Evolutionary conservation across 2,329 filamentous ascomycete species (phyloP).

Genomic region (Mariannaea sp.): DNA sequence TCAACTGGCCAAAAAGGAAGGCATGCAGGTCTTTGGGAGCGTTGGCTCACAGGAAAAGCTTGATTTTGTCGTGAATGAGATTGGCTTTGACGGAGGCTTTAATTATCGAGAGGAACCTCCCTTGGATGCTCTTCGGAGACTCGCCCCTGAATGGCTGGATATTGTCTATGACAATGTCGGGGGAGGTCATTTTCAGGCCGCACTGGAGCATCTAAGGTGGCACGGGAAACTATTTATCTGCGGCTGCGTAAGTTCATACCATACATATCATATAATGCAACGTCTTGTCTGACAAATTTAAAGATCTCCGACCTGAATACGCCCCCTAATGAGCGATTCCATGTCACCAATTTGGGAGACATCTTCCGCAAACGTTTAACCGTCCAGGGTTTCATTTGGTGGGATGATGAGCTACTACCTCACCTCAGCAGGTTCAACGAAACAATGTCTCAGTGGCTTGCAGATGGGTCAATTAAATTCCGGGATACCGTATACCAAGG

Average conservation of each 20-base stretch:
- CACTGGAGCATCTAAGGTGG: slow-evolving; percentile 5
- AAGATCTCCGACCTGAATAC: slow-evolving; percentile 1
- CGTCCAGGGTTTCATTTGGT: slow-evolving; percentile 6
- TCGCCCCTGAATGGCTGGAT: slow-evolving; percentile 75
- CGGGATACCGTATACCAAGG: slow-evolving; percentile 3
- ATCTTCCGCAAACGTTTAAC: slow-evolving; percentile 1
- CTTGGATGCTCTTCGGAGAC: slow-evolving; percentile 65
- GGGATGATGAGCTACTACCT: neutral
- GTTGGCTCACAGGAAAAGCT: slow-evolving; percentile 78
- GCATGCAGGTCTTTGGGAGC: slow-evolving; percentile 73
- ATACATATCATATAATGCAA: neutral
- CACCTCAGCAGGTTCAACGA: neutral
- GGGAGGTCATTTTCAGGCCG: slow-evolving; percentile 42
- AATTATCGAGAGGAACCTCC: slow-evolving; percentile 83
- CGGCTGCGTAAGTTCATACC: neutral
- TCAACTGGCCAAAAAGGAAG: slow-evolving; percentile 78
- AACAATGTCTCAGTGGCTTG: slow-evolving; percentile 1
- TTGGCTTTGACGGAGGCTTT: slow-evolving; percentile 63
- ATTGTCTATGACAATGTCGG: slow-evolving; percentile 59
- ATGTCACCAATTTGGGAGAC: neutral
- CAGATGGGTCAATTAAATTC: neutral
- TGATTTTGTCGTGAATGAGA: slow-evolving; percentile 57
- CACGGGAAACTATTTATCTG: slow-evolving; percentile 5
- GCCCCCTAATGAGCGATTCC: neutral
- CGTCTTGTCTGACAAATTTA: neutral